These are phyloP conservation scores for Crithidia brevicula DNA, from an alignment of 208 protist genomes.

Conservation along the genomic window DNA sequence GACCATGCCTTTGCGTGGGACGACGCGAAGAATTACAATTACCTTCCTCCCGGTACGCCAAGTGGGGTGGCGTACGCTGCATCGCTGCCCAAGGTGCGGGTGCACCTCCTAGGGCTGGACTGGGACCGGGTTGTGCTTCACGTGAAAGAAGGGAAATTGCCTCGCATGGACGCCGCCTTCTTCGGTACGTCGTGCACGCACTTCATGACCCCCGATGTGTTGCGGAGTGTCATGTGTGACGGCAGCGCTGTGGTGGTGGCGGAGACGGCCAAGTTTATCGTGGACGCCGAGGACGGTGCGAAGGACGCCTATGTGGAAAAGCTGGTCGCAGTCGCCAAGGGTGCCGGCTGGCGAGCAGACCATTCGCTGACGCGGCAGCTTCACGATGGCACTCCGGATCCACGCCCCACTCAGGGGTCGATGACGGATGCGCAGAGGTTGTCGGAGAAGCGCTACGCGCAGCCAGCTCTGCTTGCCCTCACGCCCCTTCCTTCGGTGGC, in stretches of 20 bases:
- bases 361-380: slow-evolving; percentile 42
- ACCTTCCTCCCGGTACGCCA: slow-evolving; percentile 75
- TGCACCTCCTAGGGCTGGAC: slow-evolving; percentile 86
- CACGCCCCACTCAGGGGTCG: slow-evolving; percentile 33
- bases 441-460: slow-evolving; percentile 53
- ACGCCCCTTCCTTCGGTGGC: not conserved
- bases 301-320: slow-evolving; percentile 79
- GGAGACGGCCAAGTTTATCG: slow-evolving; percentile 92
- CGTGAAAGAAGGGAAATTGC: slow-evolving; percentile 32
- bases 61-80: slow-evolving; percentile 56
- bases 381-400: slow-evolving; percentile 60
- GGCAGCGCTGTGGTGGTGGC: slow-evolving; percentile 68
- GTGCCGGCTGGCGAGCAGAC: slow-evolving; percentile 52
- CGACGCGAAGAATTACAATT: slow-evolving; percentile 80
- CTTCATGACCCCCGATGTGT: slow-evolving; percentile 58
- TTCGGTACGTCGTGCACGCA: slow-evolving; percentile 82
- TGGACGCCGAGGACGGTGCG: slow-evolving; percentile 77
- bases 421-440: slow-evolving; percentile 55
- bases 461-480: slow-evolving; percentile 71
- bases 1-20: slow-evolving; percentile 93
- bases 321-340: slow-evolving; percentile 51
- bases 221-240: slow-evolving; percentile 43
- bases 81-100: slow-evolving; percentile 54
- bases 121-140: slow-evolving; percentile 70
- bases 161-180: slow-evolving; percentile 78